Percentiles rank a stretch among this genome's conserved stretches.
Evolutionary conservation across 1,284 basidiomycete genomes (phyloP).

Genomic region (Vanrija sp.): DNA sequence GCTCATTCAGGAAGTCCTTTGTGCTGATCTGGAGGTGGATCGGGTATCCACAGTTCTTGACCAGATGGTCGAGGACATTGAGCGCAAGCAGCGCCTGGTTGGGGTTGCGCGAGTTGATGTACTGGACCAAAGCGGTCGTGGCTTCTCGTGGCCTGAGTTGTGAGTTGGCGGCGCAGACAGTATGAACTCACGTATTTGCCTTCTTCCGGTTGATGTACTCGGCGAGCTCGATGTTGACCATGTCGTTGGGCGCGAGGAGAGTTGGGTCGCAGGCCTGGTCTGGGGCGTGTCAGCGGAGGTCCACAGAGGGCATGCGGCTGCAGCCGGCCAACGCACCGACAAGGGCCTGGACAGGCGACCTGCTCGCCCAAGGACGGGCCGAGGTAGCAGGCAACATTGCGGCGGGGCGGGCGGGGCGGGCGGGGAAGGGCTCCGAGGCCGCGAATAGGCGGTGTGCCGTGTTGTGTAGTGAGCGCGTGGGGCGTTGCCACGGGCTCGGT

Average conservation of each 20-base stretch:
- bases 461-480: too few species aligned
- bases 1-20: conserved; percentile 97
- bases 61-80: conserved; percentile 82
- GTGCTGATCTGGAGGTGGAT: conserved; percentile 97
- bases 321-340: conserved; percentile 43
- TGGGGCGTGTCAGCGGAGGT: conserved; percentile 9
- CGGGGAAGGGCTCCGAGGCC: background rate
- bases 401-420: background rate
- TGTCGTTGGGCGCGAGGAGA: conserved; percentile 83
- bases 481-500: too few species aligned
- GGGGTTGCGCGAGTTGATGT: conserved; percentile 47
- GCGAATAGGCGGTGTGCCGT: too few species aligned
- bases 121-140: conserved; percentile 53
- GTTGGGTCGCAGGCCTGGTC: conserved; percentile 84
- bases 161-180: background rate
- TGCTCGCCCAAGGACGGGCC: conserved; percentile 36
- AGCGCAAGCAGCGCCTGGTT: conserved; percentile 40
- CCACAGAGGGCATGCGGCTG: background rate
- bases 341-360: conserved; percentile 43
- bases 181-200: conserved; percentile 76
- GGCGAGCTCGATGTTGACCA: conserved; percentile 86
- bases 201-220: conserved; percentile 93
- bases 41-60: conserved; percentile 92
- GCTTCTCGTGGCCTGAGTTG: conserved; percentile 35
- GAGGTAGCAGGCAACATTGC: conserved; percentile 25